Evolutionary conservation across 1,139 yeast genomes (phyloP), one percentile per base, ranked within the genome.

Genomic region (Nakaseomyces kungkrabaensis): DNA sequence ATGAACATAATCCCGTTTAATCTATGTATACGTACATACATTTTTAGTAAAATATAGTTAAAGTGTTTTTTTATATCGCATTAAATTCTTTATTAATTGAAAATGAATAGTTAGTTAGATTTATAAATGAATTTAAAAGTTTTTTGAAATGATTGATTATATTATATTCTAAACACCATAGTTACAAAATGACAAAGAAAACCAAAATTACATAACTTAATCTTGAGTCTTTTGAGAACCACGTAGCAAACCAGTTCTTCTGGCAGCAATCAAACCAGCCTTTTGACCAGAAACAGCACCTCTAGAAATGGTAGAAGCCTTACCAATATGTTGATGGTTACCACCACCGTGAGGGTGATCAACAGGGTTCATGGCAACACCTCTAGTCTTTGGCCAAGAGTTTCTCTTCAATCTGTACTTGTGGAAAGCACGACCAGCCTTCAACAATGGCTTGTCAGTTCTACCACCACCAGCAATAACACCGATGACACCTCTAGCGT

Each of bases 331-430:
- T 83, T 92, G 98, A 80, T 92, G 98, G 97, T 92, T 92, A 92
- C 98, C 98, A 90, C 98, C 98, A 86, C 98, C 98, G 77, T 90
- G 97, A 75, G 97, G 97, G 82, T 90, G 97, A 76, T 90, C 97
- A 74, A 90, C 97, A 77, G 97, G 97, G 81, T 89, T 83, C 96
- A 89, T 89, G 75, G 96, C 96, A 75, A 89, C 97, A 89, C 97
- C 97, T 81, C 97, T 88, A 73, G 97, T 90, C 86, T 86, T 88
- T 78, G 97, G 97, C 97, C 97, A 89, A 65, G 96, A 87, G 95
- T 90, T 87, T 81, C 97, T 84, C 94, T 90, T 89, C 71, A 88
- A 95, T 80, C 78, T 88, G 92, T 83, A 88, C 82, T 92, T 92
- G 89, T 89, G 96, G 96, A 82, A 90, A 63, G 97, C 97, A 81